Evolutionary conservation across 2,329 filamentous ascomycete species (phyloP).

Genomic region (Hypoxylon sp.): DNA sequence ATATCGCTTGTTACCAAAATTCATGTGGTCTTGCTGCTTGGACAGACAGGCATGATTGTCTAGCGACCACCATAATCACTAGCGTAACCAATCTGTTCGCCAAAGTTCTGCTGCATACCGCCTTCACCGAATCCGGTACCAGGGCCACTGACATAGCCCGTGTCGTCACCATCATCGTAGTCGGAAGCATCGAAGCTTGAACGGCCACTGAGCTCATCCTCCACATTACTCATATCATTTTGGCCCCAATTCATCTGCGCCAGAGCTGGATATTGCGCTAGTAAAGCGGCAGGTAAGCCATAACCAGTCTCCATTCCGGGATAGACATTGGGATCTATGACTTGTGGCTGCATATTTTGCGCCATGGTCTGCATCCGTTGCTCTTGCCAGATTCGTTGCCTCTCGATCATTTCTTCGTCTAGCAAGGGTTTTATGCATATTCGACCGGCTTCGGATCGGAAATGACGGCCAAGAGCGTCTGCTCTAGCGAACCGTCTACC

Average conservation of each 20-base stretch:
- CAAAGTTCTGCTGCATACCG: conserved; percentile 69
- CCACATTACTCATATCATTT: conserved; percentile 76
- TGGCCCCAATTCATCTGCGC: conserved; percentile 87
- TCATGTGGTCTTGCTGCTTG: background rate
- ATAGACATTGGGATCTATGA: conserved; percentile 66
- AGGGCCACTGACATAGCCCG: conserved; percentile 75
- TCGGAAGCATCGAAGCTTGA: conserved; percentile 88
- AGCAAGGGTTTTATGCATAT: conserved; percentile 98
- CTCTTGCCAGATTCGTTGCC: conserved; percentile 81
- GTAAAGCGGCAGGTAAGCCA: conserved; percentile 85
- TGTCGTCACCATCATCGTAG: conserved; percentile 80
- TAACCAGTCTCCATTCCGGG: conserved; percentile 75
- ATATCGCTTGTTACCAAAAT: conserved; percentile 11
- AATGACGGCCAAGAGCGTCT: conserved; percentile 93
- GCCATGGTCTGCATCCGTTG: conserved; percentile 74
- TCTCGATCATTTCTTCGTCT: conserved; percentile 90
- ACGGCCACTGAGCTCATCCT: conserved; percentile 82
- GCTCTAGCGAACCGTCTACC: conserved; percentile 93
- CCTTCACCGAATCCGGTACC: conserved; percentile 73
- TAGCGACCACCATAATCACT: conserved; percentile 67
- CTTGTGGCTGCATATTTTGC: conserved; percentile 70
- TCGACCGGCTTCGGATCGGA: conserved; percentile 93
- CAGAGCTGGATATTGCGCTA: conserved; percentile 94
- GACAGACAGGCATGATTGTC: background rate
- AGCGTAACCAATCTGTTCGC: conserved; percentile 65